These are phyloP conservation scores for Cladorrhinum samala DNA, from an alignment of 495 filamentous ascomycete species.

Conservation along the genomic window DNA sequence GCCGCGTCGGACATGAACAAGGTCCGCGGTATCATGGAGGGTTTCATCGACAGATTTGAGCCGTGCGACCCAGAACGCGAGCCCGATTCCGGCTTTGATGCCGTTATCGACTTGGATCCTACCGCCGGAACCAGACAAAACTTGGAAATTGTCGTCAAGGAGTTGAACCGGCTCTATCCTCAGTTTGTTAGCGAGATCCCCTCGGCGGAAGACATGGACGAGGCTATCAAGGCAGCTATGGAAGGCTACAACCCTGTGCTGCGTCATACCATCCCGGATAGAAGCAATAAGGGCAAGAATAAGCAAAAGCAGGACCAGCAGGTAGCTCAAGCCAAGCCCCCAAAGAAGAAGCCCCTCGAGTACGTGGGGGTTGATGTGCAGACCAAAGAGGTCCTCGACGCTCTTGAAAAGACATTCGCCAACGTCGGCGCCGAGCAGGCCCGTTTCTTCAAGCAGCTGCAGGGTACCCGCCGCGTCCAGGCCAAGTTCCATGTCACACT, in stretches of 20 bases:
- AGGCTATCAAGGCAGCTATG: slow-evolving; percentile 69
- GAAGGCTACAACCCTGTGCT: slow-evolving; percentile 70
- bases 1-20: slow-evolving; percentile 61
- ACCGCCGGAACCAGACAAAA: slow-evolving; percentile 71
- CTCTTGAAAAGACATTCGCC: slow-evolving; percentile 65
- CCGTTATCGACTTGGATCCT: slow-evolving; percentile 79
- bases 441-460: slow-evolving; percentile 69
- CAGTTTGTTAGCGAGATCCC: slow-evolving; percentile 69
- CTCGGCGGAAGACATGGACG: slow-evolving; percentile 65
- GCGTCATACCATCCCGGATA: slow-evolving; percentile 61
- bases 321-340: slow-evolving; percentile 21
- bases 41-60: slow-evolving; percentile 84
- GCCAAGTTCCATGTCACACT: slow-evolving; percentile 88
- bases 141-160: slow-evolving; percentile 69
- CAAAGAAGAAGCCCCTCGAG: slow-evolving; percentile 58
- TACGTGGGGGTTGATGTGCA: slow-evolving; percentile 72
- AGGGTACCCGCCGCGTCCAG: slow-evolving; percentile 68
- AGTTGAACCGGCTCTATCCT: slow-evolving; percentile 67
- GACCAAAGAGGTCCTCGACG: slow-evolving; percentile 47
- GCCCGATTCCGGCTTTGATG: slow-evolving; percentile 75
- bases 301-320: slow-evolving; percentile 36
- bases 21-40: slow-evolving; percentile 87
- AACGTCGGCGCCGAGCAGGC: slow-evolving; percentile 40
- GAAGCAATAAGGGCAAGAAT: slow-evolving; percentile 33
- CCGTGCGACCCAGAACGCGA: slow-evolving; percentile 52